phyloP scores from a whole-genome alignment of 2,329 filamentous ascomycete species.

The Sclerotiophoma versabilis region DNA sequence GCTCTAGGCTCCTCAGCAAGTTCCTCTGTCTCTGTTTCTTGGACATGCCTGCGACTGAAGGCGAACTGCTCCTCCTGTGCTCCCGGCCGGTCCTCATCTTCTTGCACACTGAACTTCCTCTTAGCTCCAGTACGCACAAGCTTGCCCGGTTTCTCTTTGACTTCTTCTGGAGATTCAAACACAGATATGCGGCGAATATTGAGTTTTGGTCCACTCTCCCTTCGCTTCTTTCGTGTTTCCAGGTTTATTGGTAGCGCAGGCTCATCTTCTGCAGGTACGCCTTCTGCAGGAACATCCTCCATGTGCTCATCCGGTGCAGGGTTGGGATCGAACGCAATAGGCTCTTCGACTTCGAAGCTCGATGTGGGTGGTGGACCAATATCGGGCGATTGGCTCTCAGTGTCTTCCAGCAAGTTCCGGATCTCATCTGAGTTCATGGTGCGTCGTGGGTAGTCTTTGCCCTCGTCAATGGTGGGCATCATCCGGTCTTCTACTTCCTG shows the following conservation, averaged over 20 bases:
- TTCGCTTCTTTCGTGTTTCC: constrained; percentile 61
- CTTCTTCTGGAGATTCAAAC: constrained; percentile 51
- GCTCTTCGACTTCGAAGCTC: constrained; percentile 59
- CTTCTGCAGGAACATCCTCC: constrained; percentile 43
- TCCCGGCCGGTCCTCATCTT: constrained; percentile 54
- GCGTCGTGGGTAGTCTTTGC: constrained; percentile 70
- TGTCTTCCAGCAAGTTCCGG: constrained; percentile 59
- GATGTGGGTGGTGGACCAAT: constrained; percentile 66
- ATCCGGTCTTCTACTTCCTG: constrained; percentile 59
- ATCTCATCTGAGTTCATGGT: constrained; percentile 73
- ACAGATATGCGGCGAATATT: constrained; percentile 52
- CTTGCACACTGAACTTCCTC: constrained; percentile 63
- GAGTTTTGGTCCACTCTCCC: constrained; percentile 58
- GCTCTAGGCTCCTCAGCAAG: constrained; percentile 26
- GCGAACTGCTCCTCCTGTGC: constrained; percentile 53
- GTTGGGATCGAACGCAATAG: constrained; percentile 53
- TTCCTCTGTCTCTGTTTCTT: constrained; percentile 28
- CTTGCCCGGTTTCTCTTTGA: constrained; percentile 36
- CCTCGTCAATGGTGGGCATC: constrained; percentile 73
- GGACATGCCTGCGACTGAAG: constrained; percentile 52
- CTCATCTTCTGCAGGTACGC: constrained; percentile 48
- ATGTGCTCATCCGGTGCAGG: constrained; percentile 31
- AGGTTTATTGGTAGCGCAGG: constrained; percentile 55
- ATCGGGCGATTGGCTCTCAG: constrained; percentile 69
- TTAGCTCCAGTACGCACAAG: constrained; percentile 59